phyloP scores from a whole-genome alignment of 768 basidiomycete species.

The Leucogyrophana mollusca region DNA sequence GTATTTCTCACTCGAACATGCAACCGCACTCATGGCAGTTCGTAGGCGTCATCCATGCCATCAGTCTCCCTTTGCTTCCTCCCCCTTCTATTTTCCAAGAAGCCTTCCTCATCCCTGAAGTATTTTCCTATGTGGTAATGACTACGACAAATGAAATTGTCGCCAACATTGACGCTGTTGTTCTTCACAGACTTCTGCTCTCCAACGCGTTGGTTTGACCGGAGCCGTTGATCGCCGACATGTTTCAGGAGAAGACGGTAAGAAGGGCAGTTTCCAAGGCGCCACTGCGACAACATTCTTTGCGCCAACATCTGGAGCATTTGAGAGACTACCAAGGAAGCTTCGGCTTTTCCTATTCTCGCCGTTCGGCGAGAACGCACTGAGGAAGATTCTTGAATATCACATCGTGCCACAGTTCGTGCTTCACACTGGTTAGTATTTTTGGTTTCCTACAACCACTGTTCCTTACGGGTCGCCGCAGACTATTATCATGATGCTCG shows the following conservation, averaged over 20 bases:
- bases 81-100: conserved; percentile 51
- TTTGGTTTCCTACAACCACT: no score
- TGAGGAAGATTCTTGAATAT: conserved; percentile 57
- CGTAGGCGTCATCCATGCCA: conserved; percentile 49
- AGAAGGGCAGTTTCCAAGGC: conserved; percentile 42
- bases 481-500: conserved; percentile 12
- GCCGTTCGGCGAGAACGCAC: conserved; percentile 47
- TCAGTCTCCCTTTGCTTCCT: conserved; percentile 55
- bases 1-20: neutral
- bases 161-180: neutral
- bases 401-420: conserved; percentile 52
- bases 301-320: conserved; percentile 53
- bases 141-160: no score
- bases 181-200: conserved; percentile 50
- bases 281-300: conserved; percentile 49
- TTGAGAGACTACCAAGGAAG: conserved; percentile 45
- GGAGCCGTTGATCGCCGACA: conserved; percentile 47
- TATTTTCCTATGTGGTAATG: conserved; percentile 51
- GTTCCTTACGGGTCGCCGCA: neutral
- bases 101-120: conserved; percentile 38
- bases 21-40: neutral
- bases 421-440: conserved; percentile 46
- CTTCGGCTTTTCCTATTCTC: conserved; percentile 59
- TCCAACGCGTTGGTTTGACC: conserved; percentile 50
- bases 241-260: conserved; percentile 31